These are phyloP conservation scores for Eucommia ulmoides DNA, from an alignment of 257 asterid genomes.

Conservation along the genomic window DNA sequence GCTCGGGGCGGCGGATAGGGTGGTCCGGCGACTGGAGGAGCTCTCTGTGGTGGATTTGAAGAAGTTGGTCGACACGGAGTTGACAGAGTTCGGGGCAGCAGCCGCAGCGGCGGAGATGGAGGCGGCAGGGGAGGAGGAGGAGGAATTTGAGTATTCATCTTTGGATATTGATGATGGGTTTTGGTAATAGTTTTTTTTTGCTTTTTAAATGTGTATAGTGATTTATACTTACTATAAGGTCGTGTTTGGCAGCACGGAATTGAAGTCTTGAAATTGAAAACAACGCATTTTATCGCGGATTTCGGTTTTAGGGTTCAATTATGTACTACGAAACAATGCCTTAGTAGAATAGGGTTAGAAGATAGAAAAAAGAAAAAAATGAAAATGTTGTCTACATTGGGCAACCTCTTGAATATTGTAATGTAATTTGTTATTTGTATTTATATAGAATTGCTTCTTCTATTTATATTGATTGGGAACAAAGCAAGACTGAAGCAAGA, in stretches of 20 bases:
- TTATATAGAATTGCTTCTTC: conserved; percentile 13
- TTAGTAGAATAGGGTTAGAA: conserved; percentile 15
- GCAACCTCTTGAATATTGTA: conserved; percentile 3
- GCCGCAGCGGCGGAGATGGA: conserved; percentile 87
- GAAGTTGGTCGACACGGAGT: conserved; percentile 70
- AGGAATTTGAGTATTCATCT: conserved; percentile 25
- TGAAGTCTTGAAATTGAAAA: no score
- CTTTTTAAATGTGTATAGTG: conserved; percentile 19
- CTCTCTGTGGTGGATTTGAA: conserved; percentile 78
- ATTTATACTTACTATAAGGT: conserved; percentile 6
- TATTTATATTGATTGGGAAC: conserved; percentile 35
- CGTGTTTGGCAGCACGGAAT: no score
- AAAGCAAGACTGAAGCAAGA: no score
- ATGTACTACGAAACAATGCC: no score
- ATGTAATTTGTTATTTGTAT: conserved; percentile 10
- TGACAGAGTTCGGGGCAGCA: conserved; percentile 42
- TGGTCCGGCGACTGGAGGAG: conserved; percentile 71
- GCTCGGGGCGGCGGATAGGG: conserved; percentile 84
- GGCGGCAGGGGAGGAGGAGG: conserved; percentile 42
- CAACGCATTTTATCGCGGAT: no score
- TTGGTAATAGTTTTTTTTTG: conserved; percentile 47
- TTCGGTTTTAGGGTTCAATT: no score
- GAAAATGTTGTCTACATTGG: conserved; percentile 13
- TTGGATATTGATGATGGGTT: conserved; percentile 52
- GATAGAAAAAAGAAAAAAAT: conserved; percentile 1